A percentile compares a stretch with the other conserved stretches of the same genome.
phyloP scores from a whole-genome alignment of 192 early-diverging fungal species.

The Umbelopsis ramanniana region DNA sequence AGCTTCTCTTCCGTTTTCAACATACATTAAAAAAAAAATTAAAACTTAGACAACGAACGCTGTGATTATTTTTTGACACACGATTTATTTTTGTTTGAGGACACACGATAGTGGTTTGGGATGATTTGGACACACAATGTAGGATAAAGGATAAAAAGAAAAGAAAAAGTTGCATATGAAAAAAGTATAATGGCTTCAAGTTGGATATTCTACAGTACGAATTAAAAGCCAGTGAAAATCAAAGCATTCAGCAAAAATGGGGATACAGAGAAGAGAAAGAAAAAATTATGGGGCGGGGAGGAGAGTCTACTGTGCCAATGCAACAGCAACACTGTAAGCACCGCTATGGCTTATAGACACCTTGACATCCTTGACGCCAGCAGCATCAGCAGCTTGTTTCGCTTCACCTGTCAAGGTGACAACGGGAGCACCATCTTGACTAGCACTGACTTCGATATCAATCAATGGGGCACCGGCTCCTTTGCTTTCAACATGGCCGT shows the following conservation, averaged over 20 bases:
- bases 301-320: constrained; percentile 60
- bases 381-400: constrained; percentile 66
- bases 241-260: constrained; percentile 19
- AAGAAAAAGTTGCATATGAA: constrained; percentile 15
- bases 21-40: no score
- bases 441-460: constrained; percentile 85
- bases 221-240: constrained; percentile 1
- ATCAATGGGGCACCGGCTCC: constrained; percentile 85
- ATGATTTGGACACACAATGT: constrained; percentile 27
- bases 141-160: constrained; percentile 18
- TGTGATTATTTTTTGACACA: constrained; percentile 18
- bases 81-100: constrained; percentile 18
- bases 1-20: no score
- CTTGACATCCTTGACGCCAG: constrained; percentile 77
- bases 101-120: constrained; percentile 8
- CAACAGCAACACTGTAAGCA: constrained; percentile 88
- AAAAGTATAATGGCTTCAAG: neutral
- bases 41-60: neutral
- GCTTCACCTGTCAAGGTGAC: constrained; percentile 86
- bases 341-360: constrained; percentile 95
- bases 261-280: constrained; percentile 24
- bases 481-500: constrained; percentile 68
- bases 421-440: constrained; percentile 73
- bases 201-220: constrained; percentile 9
- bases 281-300: constrained; percentile 20